phyloP scores from a whole-genome alignment of 257 asterid genomes.

The Nicotiana knightiana region DNA sequence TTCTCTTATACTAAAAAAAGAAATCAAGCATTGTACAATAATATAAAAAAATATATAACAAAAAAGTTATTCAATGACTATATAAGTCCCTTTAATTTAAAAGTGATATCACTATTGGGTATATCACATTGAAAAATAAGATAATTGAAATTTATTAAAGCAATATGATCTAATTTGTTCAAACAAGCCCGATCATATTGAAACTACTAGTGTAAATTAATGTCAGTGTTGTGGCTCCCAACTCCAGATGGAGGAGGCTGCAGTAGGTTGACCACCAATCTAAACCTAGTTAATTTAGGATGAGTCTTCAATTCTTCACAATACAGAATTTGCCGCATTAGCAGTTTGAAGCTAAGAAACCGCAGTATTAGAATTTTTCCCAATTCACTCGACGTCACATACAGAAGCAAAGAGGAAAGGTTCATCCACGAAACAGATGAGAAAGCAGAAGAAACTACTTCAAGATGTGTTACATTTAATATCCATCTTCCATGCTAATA shows the following conservation, averaged over 20 bases:
- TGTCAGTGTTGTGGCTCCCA: not conserved
- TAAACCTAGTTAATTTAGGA: not conserved
- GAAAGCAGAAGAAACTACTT: not conserved
- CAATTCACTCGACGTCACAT: not conserved
- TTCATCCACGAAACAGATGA: not conserved
- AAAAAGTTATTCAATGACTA: too few species aligned
- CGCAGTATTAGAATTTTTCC: not conserved
- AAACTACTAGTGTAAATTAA: not conserved
- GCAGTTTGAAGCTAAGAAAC: not conserved
- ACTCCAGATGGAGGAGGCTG: not conserved
- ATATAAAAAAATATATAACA: too few species aligned
- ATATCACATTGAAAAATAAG: too few species aligned
- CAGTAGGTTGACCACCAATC: not conserved
- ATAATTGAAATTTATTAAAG: too few species aligned
- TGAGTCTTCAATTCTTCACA: not conserved
- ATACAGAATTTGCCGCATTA: not conserved
- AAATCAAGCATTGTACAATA: too few species aligned
- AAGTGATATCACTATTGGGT: too few species aligned
- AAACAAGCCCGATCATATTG: too few species aligned
- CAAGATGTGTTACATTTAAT: not conserved
- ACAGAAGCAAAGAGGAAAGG: too few species aligned
- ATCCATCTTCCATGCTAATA: not conserved
- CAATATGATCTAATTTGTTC: too few species aligned
- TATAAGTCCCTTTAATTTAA: too few species aligned
- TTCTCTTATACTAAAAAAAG: too few species aligned